These are phyloP conservation scores for Porcisia hertigi DNA, from an alignment of 208 protist genomes.

Conservation along the genomic window DNA sequence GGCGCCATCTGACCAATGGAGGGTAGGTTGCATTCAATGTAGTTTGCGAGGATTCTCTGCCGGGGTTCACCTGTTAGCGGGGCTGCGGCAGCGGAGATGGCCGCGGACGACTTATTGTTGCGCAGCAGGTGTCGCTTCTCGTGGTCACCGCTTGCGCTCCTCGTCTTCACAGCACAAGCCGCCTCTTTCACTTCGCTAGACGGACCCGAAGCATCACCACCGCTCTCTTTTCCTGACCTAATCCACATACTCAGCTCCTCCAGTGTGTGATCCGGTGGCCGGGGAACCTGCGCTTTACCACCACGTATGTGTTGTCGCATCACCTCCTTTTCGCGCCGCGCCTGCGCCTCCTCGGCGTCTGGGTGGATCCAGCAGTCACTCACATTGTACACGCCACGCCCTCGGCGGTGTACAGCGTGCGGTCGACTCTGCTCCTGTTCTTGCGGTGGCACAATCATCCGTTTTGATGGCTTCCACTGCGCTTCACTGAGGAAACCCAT, in stretches of 20 bases:
- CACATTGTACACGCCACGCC: slow-evolving; percentile 35
- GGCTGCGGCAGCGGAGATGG: neutral
- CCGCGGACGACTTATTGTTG: neutral
- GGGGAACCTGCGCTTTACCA: slow-evolving; percentile 50
- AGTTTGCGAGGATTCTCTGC: slow-evolving; percentile 10
- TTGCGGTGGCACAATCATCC: slow-evolving; percentile 13
- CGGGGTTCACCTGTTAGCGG: slow-evolving; percentile 4
- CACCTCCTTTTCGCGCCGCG: slow-evolving; percentile 19
- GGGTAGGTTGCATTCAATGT: slow-evolving; percentile 20
- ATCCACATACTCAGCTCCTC: slow-evolving; percentile 54
- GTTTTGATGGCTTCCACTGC: slow-evolving; percentile 37
- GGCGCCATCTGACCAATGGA: slow-evolving; percentile 7
- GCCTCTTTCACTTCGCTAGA: neutral
- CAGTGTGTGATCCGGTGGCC: slow-evolving; percentile 52
- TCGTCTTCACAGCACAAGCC: neutral
- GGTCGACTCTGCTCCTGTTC: slow-evolving; percentile 7
- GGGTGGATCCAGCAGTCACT: slow-evolving; percentile 32
- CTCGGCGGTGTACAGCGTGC: slow-evolving; percentile 16
- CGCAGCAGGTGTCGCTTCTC: slow-evolving; percentile 3
- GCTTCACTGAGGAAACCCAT: slow-evolving; percentile 33
- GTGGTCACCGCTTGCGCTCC: neutral
- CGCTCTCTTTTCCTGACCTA: slow-evolving; percentile 6
- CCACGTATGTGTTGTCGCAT: slow-evolving; percentile 11
- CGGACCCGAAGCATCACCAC: neutral
- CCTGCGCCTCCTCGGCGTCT: slow-evolving; percentile 18